Base-by-base conservation (phyloP, 768 basidiomycete species). In the Agaricus subrufescens region DNA sequence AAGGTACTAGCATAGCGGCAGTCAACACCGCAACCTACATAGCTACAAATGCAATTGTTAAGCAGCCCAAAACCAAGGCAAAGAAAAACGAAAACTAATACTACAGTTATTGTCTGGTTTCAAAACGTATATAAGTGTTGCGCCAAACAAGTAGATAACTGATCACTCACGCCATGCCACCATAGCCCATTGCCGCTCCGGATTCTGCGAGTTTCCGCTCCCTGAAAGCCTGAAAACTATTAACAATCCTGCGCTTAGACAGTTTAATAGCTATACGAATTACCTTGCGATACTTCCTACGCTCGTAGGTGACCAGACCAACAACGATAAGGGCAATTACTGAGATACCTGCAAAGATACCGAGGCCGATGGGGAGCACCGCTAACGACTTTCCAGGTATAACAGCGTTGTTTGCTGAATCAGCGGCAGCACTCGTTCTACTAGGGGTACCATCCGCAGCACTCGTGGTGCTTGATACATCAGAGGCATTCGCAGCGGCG, bases 271-370 rank as follows among this genome's bases (percentile, higher is more conserved):
- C 15, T 25, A 29, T 29, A 34, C 51, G 15, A 73, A 80, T 54
- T 57, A 89, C 91, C 79, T 84, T 89, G 75, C 91, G 86, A 66
- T 91, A 91, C 70, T 87, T 89, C 26, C 90, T 84, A 46, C 94
- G 82, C 76, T 95, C 91, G 65, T 86, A 91, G 5, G 91, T 92
- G 60, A 94, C 91, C 68, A 92, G 73, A 50, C 82, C 86, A 56
- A 95, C 89, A 25, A 90, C 84, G 58, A 88, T 83, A 61, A 96
- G 68, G 15, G 87, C 88, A 62, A 94, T 86, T 7, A 87, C 87
- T 30, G 90, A 90, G 57, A 96, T 86, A 60, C 91, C 91, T 46
- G 86, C 89, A 65, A 89, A 93, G 9, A 94, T 80, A 50, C 87
- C 89, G 43, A 94, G 77, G 60, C 91, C 91, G 60, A 94, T 84